Evolutionary conservation across 1,284 basidiomycete species (phyloP).

Genomic region (Puccinia triticina): DNA sequence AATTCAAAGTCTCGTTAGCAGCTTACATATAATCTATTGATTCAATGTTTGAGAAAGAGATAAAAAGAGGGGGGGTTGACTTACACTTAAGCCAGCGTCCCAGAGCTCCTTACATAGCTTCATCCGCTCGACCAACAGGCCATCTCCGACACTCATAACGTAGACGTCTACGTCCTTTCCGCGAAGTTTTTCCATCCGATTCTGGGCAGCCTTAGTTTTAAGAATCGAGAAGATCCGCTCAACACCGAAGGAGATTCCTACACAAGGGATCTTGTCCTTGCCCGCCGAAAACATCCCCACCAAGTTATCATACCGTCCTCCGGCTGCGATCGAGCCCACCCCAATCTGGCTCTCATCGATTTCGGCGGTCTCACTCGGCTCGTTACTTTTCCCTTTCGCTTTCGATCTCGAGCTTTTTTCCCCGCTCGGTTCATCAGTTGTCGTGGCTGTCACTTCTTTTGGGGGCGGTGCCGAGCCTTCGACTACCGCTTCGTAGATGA

Average conservation of each 20-base stretch:
- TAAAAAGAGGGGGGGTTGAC: constrained; percentile 46
- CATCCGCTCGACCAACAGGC: constrained; percentile 83
- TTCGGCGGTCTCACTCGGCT: constrained; percentile 75
- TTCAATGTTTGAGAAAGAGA: not conserved
- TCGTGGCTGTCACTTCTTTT: constrained; percentile 58
- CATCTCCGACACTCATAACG: constrained; percentile 89
- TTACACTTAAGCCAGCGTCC: constrained; percentile 83
- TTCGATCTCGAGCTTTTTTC: constrained; percentile 59
- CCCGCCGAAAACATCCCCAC: constrained; percentile 84
- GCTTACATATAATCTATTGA: not conserved
- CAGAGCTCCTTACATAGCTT: constrained; percentile 79
- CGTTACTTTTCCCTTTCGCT: constrained; percentile 63
- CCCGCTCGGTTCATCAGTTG: constrained; percentile 65
- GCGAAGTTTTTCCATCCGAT: constrained; percentile 61
- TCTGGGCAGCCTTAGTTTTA: constrained; percentile 71
- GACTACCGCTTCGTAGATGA: constrained; percentile 96
- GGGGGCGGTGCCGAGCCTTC: constrained; percentile 85
- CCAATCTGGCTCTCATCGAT: constrained; percentile 90
- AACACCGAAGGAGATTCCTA: constrained; percentile 89
- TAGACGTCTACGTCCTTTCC: constrained; percentile 93
- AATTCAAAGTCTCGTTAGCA: not conserved
- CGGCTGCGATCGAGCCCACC: constrained; percentile 95
- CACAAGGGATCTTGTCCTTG: constrained; percentile 79
- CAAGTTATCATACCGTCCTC: constrained; percentile 95
- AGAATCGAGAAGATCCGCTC: constrained; percentile 94